phyloP scores from a whole-genome alignment of 2,329 filamentous ascomycete species.

The Davidsoniella australis region DNA sequence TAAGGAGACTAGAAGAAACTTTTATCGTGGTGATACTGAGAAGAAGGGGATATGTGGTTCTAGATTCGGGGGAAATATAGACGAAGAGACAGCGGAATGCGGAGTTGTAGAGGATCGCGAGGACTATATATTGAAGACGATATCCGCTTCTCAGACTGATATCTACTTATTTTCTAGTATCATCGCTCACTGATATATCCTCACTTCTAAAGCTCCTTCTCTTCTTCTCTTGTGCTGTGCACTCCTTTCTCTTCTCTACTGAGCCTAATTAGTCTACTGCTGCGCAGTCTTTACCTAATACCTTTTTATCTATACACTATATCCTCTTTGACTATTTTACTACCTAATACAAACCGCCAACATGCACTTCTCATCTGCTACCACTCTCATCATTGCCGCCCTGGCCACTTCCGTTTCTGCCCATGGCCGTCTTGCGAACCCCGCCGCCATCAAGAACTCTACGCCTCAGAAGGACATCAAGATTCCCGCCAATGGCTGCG shows the following conservation, averaged over 20 bases:
- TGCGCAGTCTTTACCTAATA: not conserved
- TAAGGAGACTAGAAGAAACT: no score
- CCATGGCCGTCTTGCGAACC: constrained; percentile 5
- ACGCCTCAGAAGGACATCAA: constrained; percentile 4
- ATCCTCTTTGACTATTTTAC: constrained; percentile 28
- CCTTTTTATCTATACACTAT: not conserved
- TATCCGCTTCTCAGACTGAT: not conserved
- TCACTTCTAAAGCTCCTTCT: no score
- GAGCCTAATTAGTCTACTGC: not conserved
- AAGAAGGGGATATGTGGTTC: no score
- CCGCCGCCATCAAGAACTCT: not conserved
- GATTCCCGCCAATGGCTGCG: constrained; percentile 3
- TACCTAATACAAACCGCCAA: constrained; percentile 15
- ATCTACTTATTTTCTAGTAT: not conserved
- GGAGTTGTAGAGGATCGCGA: no score
- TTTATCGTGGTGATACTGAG: no score
- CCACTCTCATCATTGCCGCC: constrained; percentile 14
- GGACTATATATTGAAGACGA: no score
- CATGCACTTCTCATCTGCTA: constrained; percentile 4
- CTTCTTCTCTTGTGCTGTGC: no score
- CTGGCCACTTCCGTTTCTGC: constrained; percentile 1
- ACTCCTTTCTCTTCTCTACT: no score
- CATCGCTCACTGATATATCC: no score
- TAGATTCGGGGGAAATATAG: no score
- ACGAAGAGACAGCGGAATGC: no score